Base-by-base conservation (phyloP, 2,329 filamentous ascomycete species). In the Stagonosporopsis cucurbitacearum region DNA sequence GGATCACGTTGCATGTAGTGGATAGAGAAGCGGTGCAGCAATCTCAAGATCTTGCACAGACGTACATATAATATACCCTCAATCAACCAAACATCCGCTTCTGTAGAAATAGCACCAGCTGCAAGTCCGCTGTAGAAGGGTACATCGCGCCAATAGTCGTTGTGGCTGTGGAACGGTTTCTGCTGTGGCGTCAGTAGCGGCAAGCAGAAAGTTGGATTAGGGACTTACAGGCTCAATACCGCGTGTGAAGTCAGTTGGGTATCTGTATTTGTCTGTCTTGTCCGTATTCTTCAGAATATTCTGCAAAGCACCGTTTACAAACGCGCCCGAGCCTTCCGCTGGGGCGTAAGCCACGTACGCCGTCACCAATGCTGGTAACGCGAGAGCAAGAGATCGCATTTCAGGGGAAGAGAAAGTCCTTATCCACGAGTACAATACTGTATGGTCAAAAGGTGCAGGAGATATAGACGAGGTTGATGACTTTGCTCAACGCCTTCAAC, bases 51-150 rank as follows among this genome's bases (percentile, higher is more conserved):
- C 6, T 26, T 28, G 30, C 32, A 37, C 40, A 49, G 48, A 75
- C 75, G 50, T 65, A 84, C 81, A 70, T 82, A 81, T 15, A 87
- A 76, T 8, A 80, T 83, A 32, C 72, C 80, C 51, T 86, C 82
- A 48, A 81, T 79, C 33, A 87, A 72, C 82, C 84, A 87, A 23
- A 87, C 83, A 70, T 88, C 85, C 2, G 83, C 84, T 73, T 88
- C 85, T 2, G 83, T 81, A 3, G 80, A 81, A 4, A 82, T 78
- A 37, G 84, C 84, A 5, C 86, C 86, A 42, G 82, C 79, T 5
- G 81, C 80, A 28, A 89, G 71, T 12, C 82, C 86, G 33, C 75
- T 75, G 60, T 80, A 82, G 60, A 81, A 81, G 0, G 80, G 79
- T 0, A 80, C 67, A 37, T 76, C 72, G 25, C 79, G 73, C 80